A percentile compares a stretch with the other conserved stretches of the same genome.
These are phyloP conservation scores for Monoraphidium neglectum DNA, from an alignment of 139 green algal genomes.

Conservation along the genomic window DNA sequence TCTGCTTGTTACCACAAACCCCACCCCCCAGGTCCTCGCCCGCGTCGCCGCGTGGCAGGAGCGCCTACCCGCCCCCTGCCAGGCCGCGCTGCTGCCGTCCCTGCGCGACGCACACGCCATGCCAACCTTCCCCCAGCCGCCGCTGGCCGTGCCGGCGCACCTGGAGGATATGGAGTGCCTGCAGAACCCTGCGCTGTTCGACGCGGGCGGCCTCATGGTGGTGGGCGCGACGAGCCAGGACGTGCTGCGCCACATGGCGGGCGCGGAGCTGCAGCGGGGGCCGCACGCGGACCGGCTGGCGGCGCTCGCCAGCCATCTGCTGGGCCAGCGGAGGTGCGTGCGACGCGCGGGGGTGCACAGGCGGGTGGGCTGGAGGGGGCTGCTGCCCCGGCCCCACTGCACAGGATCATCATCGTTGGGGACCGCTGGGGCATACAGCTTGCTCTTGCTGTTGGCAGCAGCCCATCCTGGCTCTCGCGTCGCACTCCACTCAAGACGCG, in stretches of 20 bases:
- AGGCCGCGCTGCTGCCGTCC: slow-evolving; percentile 80
- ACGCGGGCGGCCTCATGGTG: slow-evolving; percentile 29
- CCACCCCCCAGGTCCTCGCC: slow-evolving; percentile 44
- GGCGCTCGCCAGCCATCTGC: slow-evolving; percentile 73
- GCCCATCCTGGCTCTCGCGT: too few relatives aligned
- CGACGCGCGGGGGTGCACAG: background rate
- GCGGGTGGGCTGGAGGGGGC: too few relatives aligned
- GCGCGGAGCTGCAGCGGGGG: slow-evolving; percentile 44
- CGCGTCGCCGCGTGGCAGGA: slow-evolving; percentile 48
- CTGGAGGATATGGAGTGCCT: slow-evolving; percentile 20
- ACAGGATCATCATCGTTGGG: too few relatives aligned
- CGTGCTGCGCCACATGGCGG: slow-evolving; percentile 37
- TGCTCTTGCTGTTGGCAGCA: too few relatives aligned
- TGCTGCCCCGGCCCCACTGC: too few relatives aligned
- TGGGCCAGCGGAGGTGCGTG: slow-evolving; percentile 69
- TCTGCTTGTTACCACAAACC: background rate
- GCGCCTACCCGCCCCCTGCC: slow-evolving; percentile 29
- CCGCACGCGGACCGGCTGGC: slow-evolving; percentile 68
- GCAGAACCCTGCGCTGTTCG: slow-evolving; percentile 41
- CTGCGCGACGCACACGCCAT: slow-evolving; percentile 70
- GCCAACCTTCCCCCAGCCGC: slow-evolving; percentile 78
- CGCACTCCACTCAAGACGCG: too few relatives aligned
- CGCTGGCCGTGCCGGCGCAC: slow-evolving; percentile 39
- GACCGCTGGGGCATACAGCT: too few relatives aligned
- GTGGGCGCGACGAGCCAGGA: slow-evolving; percentile 31